Conservation (phyloP, 2,329 filamentous ascomycete species). For the Xylariomycetidae sp. region DNA sequence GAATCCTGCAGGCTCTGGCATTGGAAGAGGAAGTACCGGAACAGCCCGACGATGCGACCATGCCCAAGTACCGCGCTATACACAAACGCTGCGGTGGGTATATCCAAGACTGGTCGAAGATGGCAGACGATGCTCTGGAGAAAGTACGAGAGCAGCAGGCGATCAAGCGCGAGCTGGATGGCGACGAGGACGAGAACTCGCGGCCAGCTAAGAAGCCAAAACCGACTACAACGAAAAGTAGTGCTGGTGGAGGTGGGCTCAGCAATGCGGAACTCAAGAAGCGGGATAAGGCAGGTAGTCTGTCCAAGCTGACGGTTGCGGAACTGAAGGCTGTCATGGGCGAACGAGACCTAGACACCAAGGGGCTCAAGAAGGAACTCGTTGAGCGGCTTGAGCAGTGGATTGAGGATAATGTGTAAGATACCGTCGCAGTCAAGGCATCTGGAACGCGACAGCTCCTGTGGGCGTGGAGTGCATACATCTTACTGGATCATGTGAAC, state of each 20-base stretch:
- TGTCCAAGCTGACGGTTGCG: conserved; percentile 49
- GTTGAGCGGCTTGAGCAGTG: conserved; percentile 51
- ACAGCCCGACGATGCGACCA: conserved; percentile 66
- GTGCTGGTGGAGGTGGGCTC: conserved; percentile 28
- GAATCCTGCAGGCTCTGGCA: conserved; percentile 83
- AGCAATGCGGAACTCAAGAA: conserved; percentile 41
- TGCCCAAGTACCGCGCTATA: conserved; percentile 81
- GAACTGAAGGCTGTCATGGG: conserved; percentile 45
- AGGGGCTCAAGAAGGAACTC: conserved; percentile 49
- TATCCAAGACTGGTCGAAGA: conserved; percentile 68
- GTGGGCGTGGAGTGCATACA: too few relatives aligned
- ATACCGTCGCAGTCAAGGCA: too few relatives aligned
- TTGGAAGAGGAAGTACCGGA: conserved; percentile 86
- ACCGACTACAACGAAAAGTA: conserved; percentile 24
- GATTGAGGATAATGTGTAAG: conserved; percentile 41
- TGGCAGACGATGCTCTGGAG: conserved; percentile 52
- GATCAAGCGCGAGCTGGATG: conserved; percentile 46
- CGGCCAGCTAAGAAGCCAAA: conserved; percentile 42
- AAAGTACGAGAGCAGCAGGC: conserved; percentile 32
- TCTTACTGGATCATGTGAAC: too few relatives aligned
- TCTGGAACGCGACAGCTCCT: too few relatives aligned
- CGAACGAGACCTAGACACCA: conserved; percentile 40
- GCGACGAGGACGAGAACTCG: conserved; percentile 30
- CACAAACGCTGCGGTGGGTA: conserved; percentile 79
- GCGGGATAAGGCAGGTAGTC: conserved; percentile 37